phyloP scores from a whole-genome alignment of 305 asterid species.

The Solanum hybrid region DNA sequence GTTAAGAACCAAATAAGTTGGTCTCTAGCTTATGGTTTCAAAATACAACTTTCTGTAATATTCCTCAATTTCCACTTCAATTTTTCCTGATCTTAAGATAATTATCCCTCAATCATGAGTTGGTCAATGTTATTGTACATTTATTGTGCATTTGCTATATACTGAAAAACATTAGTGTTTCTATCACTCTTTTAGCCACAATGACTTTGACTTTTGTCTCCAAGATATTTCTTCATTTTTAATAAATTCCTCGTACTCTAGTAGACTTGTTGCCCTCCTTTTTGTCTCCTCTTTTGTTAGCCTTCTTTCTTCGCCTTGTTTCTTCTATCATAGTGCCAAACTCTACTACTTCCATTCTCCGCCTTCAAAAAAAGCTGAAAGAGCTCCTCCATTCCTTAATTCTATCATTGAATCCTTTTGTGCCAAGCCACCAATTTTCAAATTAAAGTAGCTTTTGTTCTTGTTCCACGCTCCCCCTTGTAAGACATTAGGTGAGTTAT shows the following conservation, averaged over 20 bases:
- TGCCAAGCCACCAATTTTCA: not conserved
- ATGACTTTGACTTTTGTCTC: not conserved
- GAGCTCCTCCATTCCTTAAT: not conserved
- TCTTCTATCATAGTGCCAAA: not conserved
- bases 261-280: not conserved
- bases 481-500: not conserved
- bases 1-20: not conserved
- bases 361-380: not conserved
- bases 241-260: not conserved
- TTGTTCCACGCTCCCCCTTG: not conserved
- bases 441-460: not conserved
- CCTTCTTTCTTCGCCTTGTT: not conserved
- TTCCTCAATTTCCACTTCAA: not conserved
- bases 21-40: not conserved
- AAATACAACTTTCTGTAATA: not conserved
- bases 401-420: not conserved
- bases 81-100: not conserved
- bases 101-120: not conserved
- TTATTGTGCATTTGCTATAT: not conserved
- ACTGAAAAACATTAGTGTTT: not conserved
- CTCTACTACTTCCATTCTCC: not conserved
- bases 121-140: not conserved
- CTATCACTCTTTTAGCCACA: not conserved
- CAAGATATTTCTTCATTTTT: not conserved
- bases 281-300: not conserved